Conservation (phyloP, 164 flowering plant species). For the Aristolochia californica region DNA sequence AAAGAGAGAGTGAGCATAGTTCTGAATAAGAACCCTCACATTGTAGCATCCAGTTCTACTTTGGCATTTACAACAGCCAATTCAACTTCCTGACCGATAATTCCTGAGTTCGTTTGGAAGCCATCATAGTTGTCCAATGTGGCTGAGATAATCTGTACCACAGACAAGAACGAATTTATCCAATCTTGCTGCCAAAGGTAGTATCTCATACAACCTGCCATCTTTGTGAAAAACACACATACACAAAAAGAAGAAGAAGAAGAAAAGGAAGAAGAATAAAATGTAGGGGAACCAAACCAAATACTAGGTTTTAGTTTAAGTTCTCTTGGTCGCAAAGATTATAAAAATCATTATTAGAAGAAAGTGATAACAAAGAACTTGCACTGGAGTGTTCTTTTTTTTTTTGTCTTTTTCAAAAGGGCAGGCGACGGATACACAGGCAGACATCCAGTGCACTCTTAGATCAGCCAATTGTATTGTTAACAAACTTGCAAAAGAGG, state of each 20-base stretch:
- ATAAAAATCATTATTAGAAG: no score
- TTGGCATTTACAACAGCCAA: conserved; percentile 14
- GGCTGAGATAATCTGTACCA: conserved; percentile 58
- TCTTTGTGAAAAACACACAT: neutral
- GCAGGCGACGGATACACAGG: no score
- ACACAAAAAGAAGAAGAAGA: neutral
- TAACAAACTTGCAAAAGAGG: no score
- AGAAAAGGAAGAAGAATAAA: no score
- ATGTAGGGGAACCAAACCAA: no score
- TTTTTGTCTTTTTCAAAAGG: no score
- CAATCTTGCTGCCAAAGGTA: neutral
- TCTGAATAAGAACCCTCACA: conserved; percentile 24
- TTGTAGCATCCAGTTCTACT: conserved; percentile 21
- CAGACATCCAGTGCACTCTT: no score
- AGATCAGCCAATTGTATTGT: no score
- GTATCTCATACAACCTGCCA: neutral
- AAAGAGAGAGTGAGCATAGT: neutral
- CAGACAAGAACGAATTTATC: neutral
- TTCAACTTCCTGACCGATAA: conserved; percentile 14
- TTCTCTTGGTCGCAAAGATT: no score
- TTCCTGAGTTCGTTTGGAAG: conserved; percentile 20
- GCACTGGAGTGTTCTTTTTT: no score
- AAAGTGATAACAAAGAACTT: no score
- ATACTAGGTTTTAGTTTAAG: no score
- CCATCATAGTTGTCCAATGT: conserved; percentile 63